Percentiles rank a stretch among this genome's conserved stretches.
Evolutionary conservation across 179 eudicot species (phyloP).

Genomic region (Carnegiea gigantea): DNA sequence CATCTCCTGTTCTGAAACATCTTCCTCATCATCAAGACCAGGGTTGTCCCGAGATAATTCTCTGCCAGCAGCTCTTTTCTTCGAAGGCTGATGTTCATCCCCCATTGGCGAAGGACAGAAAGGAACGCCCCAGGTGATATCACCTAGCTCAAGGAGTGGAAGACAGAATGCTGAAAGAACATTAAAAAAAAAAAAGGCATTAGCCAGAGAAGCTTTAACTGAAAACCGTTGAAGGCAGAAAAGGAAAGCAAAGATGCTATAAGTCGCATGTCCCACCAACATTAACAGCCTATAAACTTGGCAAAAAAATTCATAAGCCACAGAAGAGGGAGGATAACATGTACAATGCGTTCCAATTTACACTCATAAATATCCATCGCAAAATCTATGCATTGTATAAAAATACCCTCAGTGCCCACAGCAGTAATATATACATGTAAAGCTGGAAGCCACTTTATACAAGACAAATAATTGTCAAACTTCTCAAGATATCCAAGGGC

Average conservation of each 20-base stretch:
- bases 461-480: neutral
- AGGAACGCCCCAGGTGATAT: neutral
- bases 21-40: conserved; percentile 87
- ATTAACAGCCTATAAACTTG: neutral
- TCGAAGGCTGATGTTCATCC: conserved; percentile 54
- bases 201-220: conserved; percentile 14
- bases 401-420: neutral
- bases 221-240: neutral
- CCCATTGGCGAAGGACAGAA: conserved; percentile 24
- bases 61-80: conserved; percentile 90
- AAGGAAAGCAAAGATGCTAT: neutral
- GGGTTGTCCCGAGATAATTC: conserved; percentile 80
- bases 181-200: conserved; percentile 10
- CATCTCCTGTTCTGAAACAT: conserved; percentile 50
- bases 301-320: neutral
- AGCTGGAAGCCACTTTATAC: neutral
- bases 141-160: conserved; percentile 4
- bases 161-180: conserved; percentile 16
- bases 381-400: neutral
- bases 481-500: neutral
- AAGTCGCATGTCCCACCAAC: neutral
- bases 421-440: neutral
- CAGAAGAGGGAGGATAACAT: neutral
- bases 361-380: neutral
- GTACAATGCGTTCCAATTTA: neutral